Conservation (phyloP, 257 asterid genomes). For the Leptodermis oblonga region DNA sequence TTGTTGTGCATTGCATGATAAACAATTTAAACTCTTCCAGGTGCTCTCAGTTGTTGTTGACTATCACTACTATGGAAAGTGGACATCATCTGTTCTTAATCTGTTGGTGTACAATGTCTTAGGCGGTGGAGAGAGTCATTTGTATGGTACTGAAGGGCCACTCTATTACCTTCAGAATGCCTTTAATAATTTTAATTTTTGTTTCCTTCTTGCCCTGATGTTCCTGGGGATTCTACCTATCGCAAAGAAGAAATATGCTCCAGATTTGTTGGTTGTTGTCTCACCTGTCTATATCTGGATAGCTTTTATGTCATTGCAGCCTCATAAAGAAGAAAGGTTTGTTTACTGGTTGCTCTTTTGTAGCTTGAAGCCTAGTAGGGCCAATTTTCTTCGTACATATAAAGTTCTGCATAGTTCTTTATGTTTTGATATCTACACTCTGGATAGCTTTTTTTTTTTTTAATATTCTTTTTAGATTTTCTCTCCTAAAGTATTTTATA, state of each 20-base stretch:
- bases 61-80: conserved; percentile 66
- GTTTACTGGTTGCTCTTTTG: background rate
- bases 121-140: conserved; percentile 98
- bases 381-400: background rate
- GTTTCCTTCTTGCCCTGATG: conserved; percentile 83
- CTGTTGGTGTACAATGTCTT: conserved; percentile 74
- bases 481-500: background rate
- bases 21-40: conserved; percentile 37
- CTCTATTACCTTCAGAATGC: conserved; percentile 80
- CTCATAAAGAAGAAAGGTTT: conserved; percentile 99
- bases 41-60: conserved; percentile 71
- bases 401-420: background rate
- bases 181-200: conserved; percentile 86
- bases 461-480: background rate
- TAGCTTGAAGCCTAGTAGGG: background rate
- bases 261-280: conserved; percentile 69
- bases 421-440: background rate
- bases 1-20: conserved; percentile 13
- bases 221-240: conserved; percentile 68
- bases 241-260: conserved; percentile 73
- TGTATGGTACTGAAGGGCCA: conserved; percentile 92
- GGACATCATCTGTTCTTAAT: conserved; percentile 95
- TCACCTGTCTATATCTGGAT: conserved; percentile 92
- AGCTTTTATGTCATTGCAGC: conserved; percentile 95
- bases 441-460: background rate